Conservation (phyloP, 2,329 filamentous ascomycete genomes). For the Fusarium sp. region DNA sequence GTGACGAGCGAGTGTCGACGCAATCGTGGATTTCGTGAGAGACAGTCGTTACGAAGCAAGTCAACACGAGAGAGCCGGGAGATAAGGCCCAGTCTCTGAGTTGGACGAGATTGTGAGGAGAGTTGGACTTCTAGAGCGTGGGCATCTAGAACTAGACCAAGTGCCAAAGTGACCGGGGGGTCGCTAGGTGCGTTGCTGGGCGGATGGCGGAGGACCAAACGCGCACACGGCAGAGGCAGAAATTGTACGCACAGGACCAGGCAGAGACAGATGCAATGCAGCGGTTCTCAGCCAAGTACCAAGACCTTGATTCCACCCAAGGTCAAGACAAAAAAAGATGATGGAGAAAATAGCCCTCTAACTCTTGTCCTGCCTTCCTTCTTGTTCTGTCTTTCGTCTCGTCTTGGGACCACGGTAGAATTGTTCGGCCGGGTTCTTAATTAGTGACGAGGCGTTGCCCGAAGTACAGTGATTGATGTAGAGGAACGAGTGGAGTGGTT, state of each 20-base stretch:
- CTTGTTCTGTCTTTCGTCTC: constrained; percentile 1
- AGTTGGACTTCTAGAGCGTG: constrained; percentile 7
- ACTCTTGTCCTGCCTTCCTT: constrained; percentile 14
- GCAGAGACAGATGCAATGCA: not conserved
- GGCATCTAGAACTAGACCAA: constrained; percentile 23
- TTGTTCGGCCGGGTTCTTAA: constrained; percentile 9
- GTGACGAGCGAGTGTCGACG: constrained; percentile 37
- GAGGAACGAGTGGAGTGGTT: constrained; percentile 32
- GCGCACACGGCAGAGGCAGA: constrained; percentile 30
- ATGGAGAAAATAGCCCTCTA: constrained; percentile 27
- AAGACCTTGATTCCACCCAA: constrained; percentile 8
- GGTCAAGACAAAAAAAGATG: constrained; percentile 32
- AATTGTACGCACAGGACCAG: constrained; percentile 33
- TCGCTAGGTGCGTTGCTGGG: constrained; percentile 38
- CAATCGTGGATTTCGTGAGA: constrained; percentile 27
- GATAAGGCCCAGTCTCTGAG: constrained; percentile 30
- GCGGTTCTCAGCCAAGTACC: not conserved
- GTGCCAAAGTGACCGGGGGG: constrained; percentile 37
- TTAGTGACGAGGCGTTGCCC: constrained; percentile 4
- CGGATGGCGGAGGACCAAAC: constrained; percentile 37
- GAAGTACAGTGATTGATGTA: not conserved
- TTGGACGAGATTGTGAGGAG: constrained; percentile 29
- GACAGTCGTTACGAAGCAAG: constrained; percentile 31
- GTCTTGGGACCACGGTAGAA: constrained; percentile 14
- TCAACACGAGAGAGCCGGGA: constrained; percentile 19